phyloP scores from a whole-genome alignment of 345 rosid genomes.

The Limnanthes douglasii region DNA sequence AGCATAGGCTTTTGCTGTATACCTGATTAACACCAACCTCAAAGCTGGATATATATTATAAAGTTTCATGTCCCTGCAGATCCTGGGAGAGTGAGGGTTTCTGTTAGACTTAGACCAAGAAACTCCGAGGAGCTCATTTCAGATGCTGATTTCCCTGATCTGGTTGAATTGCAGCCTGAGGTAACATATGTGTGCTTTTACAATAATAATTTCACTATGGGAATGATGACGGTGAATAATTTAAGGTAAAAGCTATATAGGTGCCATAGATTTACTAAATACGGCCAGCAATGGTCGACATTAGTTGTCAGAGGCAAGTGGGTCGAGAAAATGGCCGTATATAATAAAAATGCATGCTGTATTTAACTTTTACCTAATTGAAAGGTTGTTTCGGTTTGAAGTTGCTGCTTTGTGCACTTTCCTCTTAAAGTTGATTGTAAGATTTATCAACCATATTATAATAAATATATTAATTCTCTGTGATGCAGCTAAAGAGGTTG shows the following conservation, averaged over 20 bases:
- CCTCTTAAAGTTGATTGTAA: too few species aligned
- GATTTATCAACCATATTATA: too few species aligned
- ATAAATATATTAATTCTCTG: background rate
- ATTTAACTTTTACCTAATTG: too few species aligned
- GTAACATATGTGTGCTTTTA: constrained; percentile 13
- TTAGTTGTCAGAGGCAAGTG: too few species aligned
- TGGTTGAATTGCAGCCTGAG: constrained; percentile 86
- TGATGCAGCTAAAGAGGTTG: constrained; percentile 56
- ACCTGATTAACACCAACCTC: background rate
- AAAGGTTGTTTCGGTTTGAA: too few species aligned
- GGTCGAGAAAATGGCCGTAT: too few species aligned
- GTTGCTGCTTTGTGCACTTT: too few species aligned
- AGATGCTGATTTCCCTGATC: constrained; percentile 76
- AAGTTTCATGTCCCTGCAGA: constrained; percentile 17
- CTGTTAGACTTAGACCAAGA: constrained; percentile 76
- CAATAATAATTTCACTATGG: background rate
- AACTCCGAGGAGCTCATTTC: constrained; percentile 51
- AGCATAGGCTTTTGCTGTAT: background rate
- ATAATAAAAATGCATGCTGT: too few species aligned
- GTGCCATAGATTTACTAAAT: background rate
- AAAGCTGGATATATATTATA: background rate
- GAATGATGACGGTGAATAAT: background rate
- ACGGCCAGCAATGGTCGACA: too few species aligned
- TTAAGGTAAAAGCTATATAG: background rate
- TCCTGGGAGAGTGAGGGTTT: constrained; percentile 79